Base-by-base conservation (phyloP, 768 basidiomycete genomes). In the Leucogyrophana mollusca region DNA sequence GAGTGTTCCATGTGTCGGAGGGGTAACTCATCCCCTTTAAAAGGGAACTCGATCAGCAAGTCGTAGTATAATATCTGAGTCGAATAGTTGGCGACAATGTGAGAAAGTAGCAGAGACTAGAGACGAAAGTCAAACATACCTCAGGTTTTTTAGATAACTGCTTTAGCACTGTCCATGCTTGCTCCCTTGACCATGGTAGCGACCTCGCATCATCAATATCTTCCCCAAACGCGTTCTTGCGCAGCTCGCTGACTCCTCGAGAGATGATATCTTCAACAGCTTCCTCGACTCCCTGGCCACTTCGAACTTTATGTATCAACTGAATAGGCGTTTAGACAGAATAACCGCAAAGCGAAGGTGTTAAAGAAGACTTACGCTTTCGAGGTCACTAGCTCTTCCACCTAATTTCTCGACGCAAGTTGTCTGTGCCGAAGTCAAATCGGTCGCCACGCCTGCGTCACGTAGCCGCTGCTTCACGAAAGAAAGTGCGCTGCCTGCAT, bases 141-240 rank as follows among this genome's bases (percentile, higher is more conserved):
- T 94, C 81, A 8, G 78, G 65, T 39, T 76, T 72, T 52, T 77
- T 77, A 1, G 90, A 75, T 27, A 99, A 75, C 9, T 76, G 70
- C 56, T 84, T 86, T 44, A 97, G 72, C 13, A 98, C 71, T 16
- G 73, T 76, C 92, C 94, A 97, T 0, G 82, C 93, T 59, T 98
- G 93, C 50, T 91, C 86, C 37, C 85, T 74, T 4, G 83, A 76
- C 96, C 96, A 99, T 0, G 82, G 73, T 32, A 95, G 66, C 37
- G 60, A 72, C 66, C 92, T 94, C 3, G 87, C 87, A 57, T 96
- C 94, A 45, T 95, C 92, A 1, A 73, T 66, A 58, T 96, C 94
- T 53, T 96, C 94, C 0, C 94, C 95, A 60, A 97, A 99, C 0
- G 90, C 90, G 38, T 79, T 86, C 75, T 97, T 97, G 38, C 89